A percentile compares a stretch with the other conserved stretches of the same genome.
phyloP scores from a whole-genome alignment of 768 basidiomycete genomes.

The Phlebiopsis flavidoalba region DNA sequence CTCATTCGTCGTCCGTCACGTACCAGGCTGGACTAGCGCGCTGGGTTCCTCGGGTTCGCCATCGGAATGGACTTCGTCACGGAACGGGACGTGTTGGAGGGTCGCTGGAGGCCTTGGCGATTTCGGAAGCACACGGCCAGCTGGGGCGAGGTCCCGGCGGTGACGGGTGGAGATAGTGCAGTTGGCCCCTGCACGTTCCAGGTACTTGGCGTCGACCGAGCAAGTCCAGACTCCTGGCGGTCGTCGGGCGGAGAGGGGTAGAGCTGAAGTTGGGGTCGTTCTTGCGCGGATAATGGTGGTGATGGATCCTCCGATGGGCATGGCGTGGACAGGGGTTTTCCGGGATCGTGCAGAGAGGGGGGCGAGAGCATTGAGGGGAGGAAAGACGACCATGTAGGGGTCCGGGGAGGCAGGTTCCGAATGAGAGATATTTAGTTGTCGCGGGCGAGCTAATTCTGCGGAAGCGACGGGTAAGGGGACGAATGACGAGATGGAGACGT shows the following conservation, averaged over 20 bases:
- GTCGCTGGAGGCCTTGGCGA: slow-evolving; percentile 4
- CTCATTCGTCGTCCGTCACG: not conserved
- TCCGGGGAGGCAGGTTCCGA: slow-evolving; percentile 3
- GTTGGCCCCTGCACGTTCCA: slow-evolving; percentile 3
- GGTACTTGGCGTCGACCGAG: not conserved
- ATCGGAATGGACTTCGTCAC: not conserved
- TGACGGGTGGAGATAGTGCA: slow-evolving; percentile 14
- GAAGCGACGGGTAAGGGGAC: slow-evolving; percentile 51
- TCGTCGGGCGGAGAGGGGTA: slow-evolving; percentile 3
- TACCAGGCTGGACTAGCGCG: not conserved
- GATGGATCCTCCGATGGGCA: slow-evolving; percentile 68
- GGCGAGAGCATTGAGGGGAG: not conserved
- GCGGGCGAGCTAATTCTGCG: slow-evolving; percentile 62
- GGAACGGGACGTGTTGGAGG: too few relatives aligned
- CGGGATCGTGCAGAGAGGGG: slow-evolving; percentile 19
- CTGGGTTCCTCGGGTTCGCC: not conserved
- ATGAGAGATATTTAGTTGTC: slow-evolving; percentile 17
- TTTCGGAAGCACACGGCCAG: too few relatives aligned
- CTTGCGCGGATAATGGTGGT: slow-evolving; percentile 34
- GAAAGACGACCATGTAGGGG: slow-evolving; percentile 15
- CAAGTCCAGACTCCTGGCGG: slow-evolving; percentile 1
- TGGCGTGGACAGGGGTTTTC: slow-evolving; percentile 27
- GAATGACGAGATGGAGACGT: slow-evolving; percentile 12
- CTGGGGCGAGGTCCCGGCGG: too few relatives aligned
- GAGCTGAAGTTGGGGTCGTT: slow-evolving; percentile 62